Base-by-base conservation (phyloP, 2,329 filamentous ascomycete genomes). In the Rhinocladiella mackenziei region DNA sequence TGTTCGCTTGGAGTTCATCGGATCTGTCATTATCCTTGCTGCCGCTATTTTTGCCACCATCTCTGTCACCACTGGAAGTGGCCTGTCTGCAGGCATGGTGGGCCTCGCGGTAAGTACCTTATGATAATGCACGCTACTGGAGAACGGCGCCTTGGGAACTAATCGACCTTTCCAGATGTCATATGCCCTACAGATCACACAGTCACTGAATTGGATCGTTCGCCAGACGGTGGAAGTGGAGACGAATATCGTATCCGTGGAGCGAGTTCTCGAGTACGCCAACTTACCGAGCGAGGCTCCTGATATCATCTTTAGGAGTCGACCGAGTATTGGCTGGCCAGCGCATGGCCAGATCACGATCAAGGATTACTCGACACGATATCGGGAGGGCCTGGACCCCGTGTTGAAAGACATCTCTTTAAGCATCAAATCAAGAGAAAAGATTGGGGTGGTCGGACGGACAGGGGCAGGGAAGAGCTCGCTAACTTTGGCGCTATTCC, bases 171-270 rank as follows among this genome's bases (percentile, higher is more conserved):
- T 31, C 18, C 28, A 55, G 52, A 95, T 98, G 89, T 95, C 91
- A 34, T 96, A 97, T 68, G 92, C 89, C 28, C 77, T 98, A 53
- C 88, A 96, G 70, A 97, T 98, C 61, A 98, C 92, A 1, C 86
- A 91, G 56, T 95, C 89, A 25, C 77, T 98, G 60, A 98, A 97
- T 72, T 98, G 92, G 92, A 96, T 98, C 60, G 92, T 98, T 39
- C 82, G 94, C 47, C 92, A 98, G 69, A 96, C 89, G 0, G 92
- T 98, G 23, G 94, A 98, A 67, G 92, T 98, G n/a, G 94, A 98
- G 74, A 97, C 91, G n/a, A 98, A 98, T 67, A 98, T 98, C 60
- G 91, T 98, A 33, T 95, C 91, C 7, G 92, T 98, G 26, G 92
- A 98, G 75, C 85, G 92, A 61, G 89, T 98, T 35, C 81, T 98